Percentiles rank a stretch among this genome's conserved stretches.
Conservation (phyloP, 1,139 yeast genomes). For the Yamadazyma triangularis region DNA sequence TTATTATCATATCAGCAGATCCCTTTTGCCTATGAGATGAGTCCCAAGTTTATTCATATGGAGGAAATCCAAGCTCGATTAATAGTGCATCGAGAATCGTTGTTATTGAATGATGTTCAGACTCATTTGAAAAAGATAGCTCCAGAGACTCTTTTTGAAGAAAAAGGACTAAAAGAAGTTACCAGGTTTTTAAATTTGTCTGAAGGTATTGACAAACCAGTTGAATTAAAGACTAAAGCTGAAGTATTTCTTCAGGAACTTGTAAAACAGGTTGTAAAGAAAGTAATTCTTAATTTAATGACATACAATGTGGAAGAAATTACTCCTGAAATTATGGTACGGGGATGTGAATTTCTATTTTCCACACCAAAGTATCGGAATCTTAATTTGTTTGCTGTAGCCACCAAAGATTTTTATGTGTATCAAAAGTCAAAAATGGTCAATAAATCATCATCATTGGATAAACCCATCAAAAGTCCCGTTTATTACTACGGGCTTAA, state of each 20-base stretch:
- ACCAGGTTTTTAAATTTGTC: neutral
- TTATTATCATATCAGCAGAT: conserved; percentile 36
- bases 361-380: too few species aligned
- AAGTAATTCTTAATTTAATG: neutral
- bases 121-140: conserved; percentile 1
- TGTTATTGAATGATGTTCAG: conserved; percentile 13
- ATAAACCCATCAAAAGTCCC: too few species aligned
- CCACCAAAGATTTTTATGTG: too few species aligned
- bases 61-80: conserved; percentile 43
- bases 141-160: conserved; percentile 1
- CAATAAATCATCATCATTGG: too few species aligned
- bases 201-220: neutral
- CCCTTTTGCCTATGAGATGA: conserved; percentile 54
- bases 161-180: neutral
- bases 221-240: neutral
- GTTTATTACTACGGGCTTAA: too few species aligned
- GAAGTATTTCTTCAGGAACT: conserved; percentile 1
- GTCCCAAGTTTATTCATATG: conserved; percentile 38
- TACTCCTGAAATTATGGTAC: neutral
- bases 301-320: conserved; percentile 2
- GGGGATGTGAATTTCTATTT: too few species aligned
- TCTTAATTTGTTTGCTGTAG: too few species aligned
- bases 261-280: neutral
- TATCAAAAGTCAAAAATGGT: too few species aligned
- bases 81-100: conserved; percentile 17